Evolutionary conservation across 495 filamentous ascomycete species (phyloP), one percentile per base, ranked within the genome.

Genomic region (Umbilicaria muhlenbergii): DNA sequence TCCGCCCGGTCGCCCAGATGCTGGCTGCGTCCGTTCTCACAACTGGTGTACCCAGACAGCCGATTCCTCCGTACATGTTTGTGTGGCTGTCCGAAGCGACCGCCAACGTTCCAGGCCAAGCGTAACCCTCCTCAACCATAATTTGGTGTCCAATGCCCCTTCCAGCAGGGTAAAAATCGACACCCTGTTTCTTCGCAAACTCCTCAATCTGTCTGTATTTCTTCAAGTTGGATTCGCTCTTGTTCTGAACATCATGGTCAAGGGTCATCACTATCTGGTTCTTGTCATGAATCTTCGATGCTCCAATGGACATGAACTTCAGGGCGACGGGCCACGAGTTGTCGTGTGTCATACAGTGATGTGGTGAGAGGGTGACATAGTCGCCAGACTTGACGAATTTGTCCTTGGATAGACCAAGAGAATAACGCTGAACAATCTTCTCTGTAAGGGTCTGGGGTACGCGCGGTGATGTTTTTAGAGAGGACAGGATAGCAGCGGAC

Each of bases 241-340:
- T 83, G 60, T 94, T 94, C 53, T 92, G 84, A 1, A 94, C 85
- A 51, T 96, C 88, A 55, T 95, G 91, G 58, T 96, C 89, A 6
- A 96, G 70, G 0, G 88, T 83, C 74, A 93, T 82, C 42, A 94
- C 81, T 7, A 92, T 68, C 64, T 93, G 87, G 5, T 64, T 47
- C n/a, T 70, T 70, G 58, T 86, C 61, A 52, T 86, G 67, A 44
- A 94, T 68, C 51, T 76, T 70, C 16, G 79, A 67, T 1, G 86
- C 86, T n/a, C 86, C 87, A 38, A 93, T 89, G 0, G 75, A 78
- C 75, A 85, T 81, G 66, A 87, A 92, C 61, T 98, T 94, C 37
- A 71, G 54, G 0, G 81, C 80, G 0, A 92, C 80, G 1, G 88
- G 84, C 80, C 79, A 92, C 0, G 78, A 78, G 63, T 98, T 95